Base-by-base conservation (phyloP, 73 alveolate genomes). In the Paramecium octaurelia region DNA sequence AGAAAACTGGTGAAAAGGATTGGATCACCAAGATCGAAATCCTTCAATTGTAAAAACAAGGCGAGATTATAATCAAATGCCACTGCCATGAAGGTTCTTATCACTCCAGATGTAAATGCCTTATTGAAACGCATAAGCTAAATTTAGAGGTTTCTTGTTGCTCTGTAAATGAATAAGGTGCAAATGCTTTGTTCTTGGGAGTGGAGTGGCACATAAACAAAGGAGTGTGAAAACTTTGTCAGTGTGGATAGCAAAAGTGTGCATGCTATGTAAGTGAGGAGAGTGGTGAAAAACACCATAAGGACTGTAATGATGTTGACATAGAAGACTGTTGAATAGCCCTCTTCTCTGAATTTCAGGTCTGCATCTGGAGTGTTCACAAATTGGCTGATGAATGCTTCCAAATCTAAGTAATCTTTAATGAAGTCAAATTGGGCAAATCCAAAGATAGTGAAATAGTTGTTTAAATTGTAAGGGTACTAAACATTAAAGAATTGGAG, bases 41-140 rank as follows among this genome's bases (percentile, higher is more conserved):
- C 91, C 18, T 43, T 24, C 11, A 80, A 80, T 24, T 80, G 44
- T 18, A 80, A 16, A 48, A 80, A 80, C 20, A 80, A 38, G 12
- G 91, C 91, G 2, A 80, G 29, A 44, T 80, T 80, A 16, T 43
- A 80, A 80, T 80, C 91, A 48, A 80, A 80, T 20, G 91, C 91
- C 4, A 80, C 91, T 8, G 91, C 91, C 91, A 80, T 80, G 46
- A 44, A 80, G 9, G 91, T 80, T 80, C 91, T 80, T 8, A 80
- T 31, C 0, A 80, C 21, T 4, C 91, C 91, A 20, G 91, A 80
- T 23, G 31, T 80, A 80, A 80, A 80, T 24, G 48, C 91, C 12
- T 42, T 35, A n/a, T 10, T 75, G 10, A 75, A 29, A 12, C 27
- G 31, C 38, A 42, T 23, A 36, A 75, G 18, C 14, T 34, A 38